Evolutionary conservation across 306 rosid species (phyloP), one percentile per base, ranked within the genome.

Genomic region (Herpetospermum pedunculosum): DNA sequence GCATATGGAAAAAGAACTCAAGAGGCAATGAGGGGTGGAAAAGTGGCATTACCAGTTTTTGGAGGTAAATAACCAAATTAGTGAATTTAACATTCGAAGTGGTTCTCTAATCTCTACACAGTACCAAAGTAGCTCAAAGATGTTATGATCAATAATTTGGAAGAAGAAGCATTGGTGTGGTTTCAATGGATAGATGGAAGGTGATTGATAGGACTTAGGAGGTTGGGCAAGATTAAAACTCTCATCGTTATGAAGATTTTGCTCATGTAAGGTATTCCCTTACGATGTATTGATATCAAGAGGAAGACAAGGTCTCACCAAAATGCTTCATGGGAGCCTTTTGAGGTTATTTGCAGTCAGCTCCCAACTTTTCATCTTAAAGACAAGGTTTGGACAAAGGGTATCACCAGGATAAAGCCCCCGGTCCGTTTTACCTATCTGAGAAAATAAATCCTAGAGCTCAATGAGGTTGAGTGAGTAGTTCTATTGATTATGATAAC

Each of bases 171-270:
- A 11, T 41, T 41, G 47, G 47, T 12, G 15, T 1, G 47, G 47
- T 41, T 41, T 41, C 15, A 9, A 41, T 9, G 47, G 2, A 41
- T 41, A 1, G 47, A 10, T 10, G 47, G 47, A 41, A 41, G 15
- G 47, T 8, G 13, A 41, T 41, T 1, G 47, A 8, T 41, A 9
- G 15, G n/a, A n/a, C n/a, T n/a, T n/a, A n/a, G n/a, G 15, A 41
- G 47, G 15, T 41, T 41, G 0, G 72, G 4, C 40, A 75, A 73
- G 83, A 76, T 77, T 75, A 46, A 79, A 84, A 77, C 68, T 76
- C 77, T 63, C 47, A 63, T 32, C 50, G 60, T 50, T 35, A 53
- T 54, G 43, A 41, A 2, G 47, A 41, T 41, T 38, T 38, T 9
- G 11, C 43, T 38, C 43, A n/a, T n/a, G n/a, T n/a, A n/a, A n/a